Conservation (phyloP, 805 yeast genomes). For the Lipomyces sp. region DNA sequence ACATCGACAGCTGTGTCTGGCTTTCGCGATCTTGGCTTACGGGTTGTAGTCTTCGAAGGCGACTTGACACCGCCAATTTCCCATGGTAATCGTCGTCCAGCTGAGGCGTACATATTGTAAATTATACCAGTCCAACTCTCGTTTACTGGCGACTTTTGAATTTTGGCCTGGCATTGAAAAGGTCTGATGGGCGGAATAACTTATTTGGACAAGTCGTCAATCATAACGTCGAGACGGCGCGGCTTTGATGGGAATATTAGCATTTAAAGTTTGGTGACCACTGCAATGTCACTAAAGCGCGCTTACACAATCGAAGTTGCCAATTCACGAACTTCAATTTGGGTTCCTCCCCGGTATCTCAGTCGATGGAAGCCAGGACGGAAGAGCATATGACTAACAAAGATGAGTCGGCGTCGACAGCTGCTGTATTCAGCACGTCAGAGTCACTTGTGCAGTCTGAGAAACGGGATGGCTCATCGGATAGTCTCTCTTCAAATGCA, state of each 20-base stretch:
- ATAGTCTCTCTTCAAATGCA: background rate
- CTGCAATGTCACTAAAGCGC: too few species aligned
- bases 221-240: too few species aligned
- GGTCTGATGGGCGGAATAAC: too few species aligned
- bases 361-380: background rate
- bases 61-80: background rate
- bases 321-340: background rate
- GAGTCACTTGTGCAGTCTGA: background rate
- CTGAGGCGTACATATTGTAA: background rate
- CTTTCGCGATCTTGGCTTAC: background rate
- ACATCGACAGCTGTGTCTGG: background rate
- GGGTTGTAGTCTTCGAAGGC: background rate
- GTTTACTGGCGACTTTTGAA: background rate
- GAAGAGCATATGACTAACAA: background rate
- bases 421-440: background rate
- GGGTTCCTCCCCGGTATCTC: background rate
- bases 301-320: too few species aligned
- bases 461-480: background rate
- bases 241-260: too few species aligned
- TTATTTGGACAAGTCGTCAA: too few species aligned
- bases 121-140: background rate
- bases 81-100: conserved; percentile 1
- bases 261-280: too few species aligned
- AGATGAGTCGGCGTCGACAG: background rate
- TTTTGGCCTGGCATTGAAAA: too few species aligned